Percentiles rank a stretch among this genome's conserved stretches.
Evolutionary conservation across 2,329 filamentous ascomycete species (phyloP).

Genomic region (Trichoderma lentiforme): DNA sequence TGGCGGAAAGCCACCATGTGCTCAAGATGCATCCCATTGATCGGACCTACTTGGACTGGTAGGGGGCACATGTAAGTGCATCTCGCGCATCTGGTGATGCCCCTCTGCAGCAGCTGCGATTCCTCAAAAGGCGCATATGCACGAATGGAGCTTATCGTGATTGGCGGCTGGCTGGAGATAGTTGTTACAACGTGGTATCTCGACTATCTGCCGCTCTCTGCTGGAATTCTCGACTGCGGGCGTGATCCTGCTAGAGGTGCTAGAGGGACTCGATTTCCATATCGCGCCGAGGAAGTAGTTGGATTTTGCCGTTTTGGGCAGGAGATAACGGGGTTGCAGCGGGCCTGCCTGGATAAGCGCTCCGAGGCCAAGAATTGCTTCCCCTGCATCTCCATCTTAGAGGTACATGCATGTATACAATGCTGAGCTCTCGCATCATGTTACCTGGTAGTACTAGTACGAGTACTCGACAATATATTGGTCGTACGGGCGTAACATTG

Average conservation of each 20-base stretch:
- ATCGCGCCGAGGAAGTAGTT: neutral
- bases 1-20: neutral
- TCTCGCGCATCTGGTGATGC: neutral
- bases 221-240: neutral
- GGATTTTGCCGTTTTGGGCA: constrained; percentile 5
- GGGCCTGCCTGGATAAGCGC: constrained; percentile 13
- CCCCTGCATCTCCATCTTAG: constrained; percentile 1
- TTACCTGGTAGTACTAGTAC: neutral
- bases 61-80: neutral
- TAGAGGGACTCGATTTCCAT: neutral
- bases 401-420: neutral
- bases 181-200: constrained; percentile 5
- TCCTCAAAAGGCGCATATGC: neutral
- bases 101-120: neutral
- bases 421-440: neutral
- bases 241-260: neutral
- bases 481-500: neutral
- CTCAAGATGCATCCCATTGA: neutral
- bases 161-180: neutral
- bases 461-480: neutral
- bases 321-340: neutral
- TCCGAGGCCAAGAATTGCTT: neutral
- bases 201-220: neutral
- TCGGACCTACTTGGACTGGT: neutral
- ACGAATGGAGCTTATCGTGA: neutral